phyloP scores from a whole-genome alignment of 148 eudicot species.

The Rhododendron ferrugineum region DNA sequence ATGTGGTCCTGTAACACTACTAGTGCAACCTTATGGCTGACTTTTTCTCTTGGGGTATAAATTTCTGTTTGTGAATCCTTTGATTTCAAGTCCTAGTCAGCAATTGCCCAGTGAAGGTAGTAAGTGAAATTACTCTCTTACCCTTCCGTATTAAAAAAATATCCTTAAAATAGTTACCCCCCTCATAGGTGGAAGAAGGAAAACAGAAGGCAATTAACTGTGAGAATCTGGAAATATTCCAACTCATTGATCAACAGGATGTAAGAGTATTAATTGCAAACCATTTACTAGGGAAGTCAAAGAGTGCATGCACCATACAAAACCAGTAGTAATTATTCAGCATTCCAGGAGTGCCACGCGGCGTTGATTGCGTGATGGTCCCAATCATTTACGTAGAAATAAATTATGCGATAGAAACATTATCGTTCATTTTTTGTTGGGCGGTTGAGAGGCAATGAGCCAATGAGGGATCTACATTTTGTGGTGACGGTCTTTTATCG shows the following conservation, averaged over 20 bases:
- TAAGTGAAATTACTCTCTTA: no score
- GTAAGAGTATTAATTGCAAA: background rate
- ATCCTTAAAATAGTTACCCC: background rate
- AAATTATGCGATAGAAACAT: no score
- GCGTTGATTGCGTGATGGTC: no score
- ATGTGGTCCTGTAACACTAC: background rate
- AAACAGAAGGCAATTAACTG: background rate
- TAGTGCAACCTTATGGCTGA: background rate
- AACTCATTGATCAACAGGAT: background rate
- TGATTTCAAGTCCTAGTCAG: background rate
- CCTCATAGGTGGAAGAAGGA: background rate
- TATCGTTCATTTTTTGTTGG: no score
- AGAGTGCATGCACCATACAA: background rate
- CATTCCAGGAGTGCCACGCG: rapidly evolving
- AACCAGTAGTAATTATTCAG: no score
- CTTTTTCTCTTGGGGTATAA: background rate
- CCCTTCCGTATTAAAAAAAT: no score
- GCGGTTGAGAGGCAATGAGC: no score
- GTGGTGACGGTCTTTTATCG: no score
- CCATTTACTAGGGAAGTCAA: background rate
- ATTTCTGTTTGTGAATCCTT: background rate
- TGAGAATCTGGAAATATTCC: background rate
- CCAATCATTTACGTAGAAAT: no score
- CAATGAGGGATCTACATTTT: no score
- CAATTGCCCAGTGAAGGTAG: no score